These are phyloP conservation scores for Dispira simplex DNA, from an alignment of 192 early-diverging fungal genomes.

Conservation along the genomic window DNA sequence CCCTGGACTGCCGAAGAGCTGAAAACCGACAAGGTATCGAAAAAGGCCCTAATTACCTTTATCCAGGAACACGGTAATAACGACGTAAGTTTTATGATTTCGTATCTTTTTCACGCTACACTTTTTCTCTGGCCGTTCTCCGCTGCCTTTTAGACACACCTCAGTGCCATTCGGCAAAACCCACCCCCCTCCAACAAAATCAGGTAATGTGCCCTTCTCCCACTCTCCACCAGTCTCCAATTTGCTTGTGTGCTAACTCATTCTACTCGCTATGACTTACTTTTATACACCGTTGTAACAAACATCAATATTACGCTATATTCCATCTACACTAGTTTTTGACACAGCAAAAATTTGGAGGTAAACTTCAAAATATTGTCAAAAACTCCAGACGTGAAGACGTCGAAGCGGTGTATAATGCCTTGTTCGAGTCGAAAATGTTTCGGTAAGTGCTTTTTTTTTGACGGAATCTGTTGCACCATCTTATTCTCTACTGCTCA, in stretches of 20 bases:
- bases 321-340: conserved; percentile 22
- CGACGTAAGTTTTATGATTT: conserved; percentile 14
- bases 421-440: conserved; percentile 40
- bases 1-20: conserved; percentile 48
- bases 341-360: conserved; percentile 48
- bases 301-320: too few relatives aligned
- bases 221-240: background rate
- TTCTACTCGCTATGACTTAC: too few relatives aligned
- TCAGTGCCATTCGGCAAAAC: background rate
- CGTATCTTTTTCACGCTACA: background rate
- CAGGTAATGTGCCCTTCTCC: background rate
- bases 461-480: background rate
- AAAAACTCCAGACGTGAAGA: conserved; percentile 55
- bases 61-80: conserved; percentile 45
- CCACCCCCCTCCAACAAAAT: background rate
- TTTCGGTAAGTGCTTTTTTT: conserved; percentile 22
- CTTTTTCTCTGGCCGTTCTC: background rate
- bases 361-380: conserved; percentile 45
- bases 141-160: background rate
- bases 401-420: conserved; percentile 40
- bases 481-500: background rate
- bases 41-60: conserved; percentile 52
- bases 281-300: too few relatives aligned
- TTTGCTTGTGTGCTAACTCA: too few relatives aligned
- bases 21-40: conserved; percentile 42